Percentiles rank a stretch among this genome's conserved stretches.
These are phyloP conservation scores for Bryoglossum gracile DNA, from an alignment of 495 filamentous ascomycete genomes.

Conservation along the genomic window DNA sequence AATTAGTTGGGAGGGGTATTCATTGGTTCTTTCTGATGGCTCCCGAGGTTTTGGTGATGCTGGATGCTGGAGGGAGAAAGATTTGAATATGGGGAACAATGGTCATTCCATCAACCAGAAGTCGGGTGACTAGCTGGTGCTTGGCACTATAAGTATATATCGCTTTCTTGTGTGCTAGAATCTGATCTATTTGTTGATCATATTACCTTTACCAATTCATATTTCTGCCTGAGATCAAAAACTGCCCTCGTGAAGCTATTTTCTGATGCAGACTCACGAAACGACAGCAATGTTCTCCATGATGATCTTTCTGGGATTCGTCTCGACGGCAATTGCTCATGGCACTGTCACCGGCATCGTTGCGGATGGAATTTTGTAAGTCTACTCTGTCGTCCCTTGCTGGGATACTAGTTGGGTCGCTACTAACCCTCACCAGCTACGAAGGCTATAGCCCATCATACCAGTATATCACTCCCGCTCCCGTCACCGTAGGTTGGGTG, in stretches of 20 bases:
- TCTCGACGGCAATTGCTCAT: constrained; percentile 44
- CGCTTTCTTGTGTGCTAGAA: neutral
- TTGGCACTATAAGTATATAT: constrained; percentile 11
- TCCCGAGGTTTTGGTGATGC: neutral
- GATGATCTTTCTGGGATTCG: constrained; percentile 24
- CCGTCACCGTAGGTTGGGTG: constrained; percentile 49
- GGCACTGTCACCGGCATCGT: constrained; percentile 53
- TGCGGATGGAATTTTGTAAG: constrained; percentile 48
- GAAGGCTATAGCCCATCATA: constrained; percentile 35
- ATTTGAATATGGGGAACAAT: neutral
- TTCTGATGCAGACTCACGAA: neutral
- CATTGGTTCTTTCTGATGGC: neutral
- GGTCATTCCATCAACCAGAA: constrained; percentile 1
- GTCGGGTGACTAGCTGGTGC: neutral
- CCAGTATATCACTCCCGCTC: constrained; percentile 31
- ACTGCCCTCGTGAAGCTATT: neutral
- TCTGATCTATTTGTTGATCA: neutral
- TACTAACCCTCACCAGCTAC: constrained; percentile 10
- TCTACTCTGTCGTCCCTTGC: neutral
- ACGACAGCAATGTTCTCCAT: constrained; percentile 5
- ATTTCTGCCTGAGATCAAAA: neutral
- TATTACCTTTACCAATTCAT: neutral
- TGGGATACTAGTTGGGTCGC: neutral
- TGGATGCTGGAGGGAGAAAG: neutral
- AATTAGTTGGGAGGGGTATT: neutral